Percentiles rank a stretch among this genome's conserved stretches.
phyloP scores from a whole-genome alignment of 257 asterid genomes.

The Hygrophila difformis region DNA sequence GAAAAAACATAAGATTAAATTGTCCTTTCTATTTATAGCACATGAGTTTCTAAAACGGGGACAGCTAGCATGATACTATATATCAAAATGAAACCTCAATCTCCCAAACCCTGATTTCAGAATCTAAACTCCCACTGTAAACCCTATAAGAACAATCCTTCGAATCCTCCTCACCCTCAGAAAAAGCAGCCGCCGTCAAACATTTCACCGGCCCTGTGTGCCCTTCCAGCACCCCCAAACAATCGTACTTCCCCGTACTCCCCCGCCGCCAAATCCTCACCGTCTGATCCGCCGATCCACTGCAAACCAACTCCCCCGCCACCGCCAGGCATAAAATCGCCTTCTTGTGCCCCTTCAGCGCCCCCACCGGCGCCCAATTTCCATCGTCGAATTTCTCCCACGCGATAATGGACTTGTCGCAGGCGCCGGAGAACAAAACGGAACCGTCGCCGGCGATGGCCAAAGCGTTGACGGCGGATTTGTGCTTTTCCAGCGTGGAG shows the following conservation, averaged over 20 bases:
- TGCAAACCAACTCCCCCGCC: slow-evolving; percentile 45
- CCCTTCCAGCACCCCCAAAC: slow-evolving; percentile 66
- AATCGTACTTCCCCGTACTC: slow-evolving; percentile 41
- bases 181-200: slow-evolving; percentile 36
- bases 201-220: slow-evolving; percentile 73
- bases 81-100: slow-evolving; percentile 27
- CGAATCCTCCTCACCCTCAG: not conserved
- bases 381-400: slow-evolving; percentile 37
- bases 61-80: too few species aligned
- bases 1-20: too few species aligned
- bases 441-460: slow-evolving; percentile 53
- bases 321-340: slow-evolving; percentile 61
- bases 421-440: slow-evolving; percentile 74
- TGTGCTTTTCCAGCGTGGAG: slow-evolving; percentile 51
- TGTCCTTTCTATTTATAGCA: not conserved
- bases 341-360: slow-evolving; percentile 61
- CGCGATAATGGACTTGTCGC: slow-evolving; percentile 65
- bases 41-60: too few species aligned
- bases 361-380: slow-evolving; percentile 49
- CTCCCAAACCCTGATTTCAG: slow-evolving; percentile 58
- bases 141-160: slow-evolving; percentile 33
- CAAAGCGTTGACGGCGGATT: slow-evolving; percentile 71
- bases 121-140: slow-evolving; percentile 76
- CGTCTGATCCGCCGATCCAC: slow-evolving; percentile 80
- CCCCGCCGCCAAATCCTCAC: slow-evolving; percentile 75